Percentiles rank a stretch among this genome's conserved stretches.
phyloP scores from a whole-genome alignment of 345 rosid species.

The Salix caprea region DNA sequence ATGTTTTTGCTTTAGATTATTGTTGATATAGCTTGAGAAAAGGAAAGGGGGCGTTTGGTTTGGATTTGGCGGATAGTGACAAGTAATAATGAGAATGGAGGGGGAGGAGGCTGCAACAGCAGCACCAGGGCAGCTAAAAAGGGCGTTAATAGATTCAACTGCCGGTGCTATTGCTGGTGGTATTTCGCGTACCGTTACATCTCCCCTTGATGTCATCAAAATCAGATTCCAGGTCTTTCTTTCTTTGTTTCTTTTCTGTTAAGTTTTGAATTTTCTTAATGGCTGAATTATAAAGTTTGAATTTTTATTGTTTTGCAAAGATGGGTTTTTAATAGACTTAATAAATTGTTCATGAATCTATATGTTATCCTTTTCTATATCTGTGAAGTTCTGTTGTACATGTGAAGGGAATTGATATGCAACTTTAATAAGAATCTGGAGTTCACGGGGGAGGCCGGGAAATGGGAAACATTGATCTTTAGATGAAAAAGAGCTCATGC shows the following conservation, averaged over 20 bases:
- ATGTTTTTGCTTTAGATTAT: not conserved
- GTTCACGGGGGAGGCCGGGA: not conserved
- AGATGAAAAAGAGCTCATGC: not conserved
- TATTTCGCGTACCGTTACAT: slow-evolving; percentile 80
- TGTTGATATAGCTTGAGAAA: slow-evolving; percentile 2
- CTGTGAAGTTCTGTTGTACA: not conserved
- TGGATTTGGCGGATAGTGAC: not conserved
- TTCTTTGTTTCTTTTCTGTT: not conserved
- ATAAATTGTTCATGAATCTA: not conserved
- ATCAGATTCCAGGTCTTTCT: slow-evolving; percentile 83
- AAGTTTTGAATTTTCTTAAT: not conserved
- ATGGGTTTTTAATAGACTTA: not conserved
- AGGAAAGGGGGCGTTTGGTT: slow-evolving; percentile 10
- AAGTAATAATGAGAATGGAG: not conserved
- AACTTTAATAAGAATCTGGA: not conserved
- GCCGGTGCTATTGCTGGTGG: slow-evolving; percentile 86
- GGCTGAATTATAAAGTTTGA: not conserved
- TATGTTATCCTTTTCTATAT: not conserved
- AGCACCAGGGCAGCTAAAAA: slow-evolving; percentile 52
- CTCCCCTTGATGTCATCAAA: slow-evolving; percentile 97
- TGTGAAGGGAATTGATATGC: not conserved
- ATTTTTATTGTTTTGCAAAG: not conserved
- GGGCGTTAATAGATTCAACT: slow-evolving; percentile 51
- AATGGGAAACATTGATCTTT: not conserved
- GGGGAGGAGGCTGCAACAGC: slow-evolving; percentile 43